Conservation (phyloP, 768 basidiomycete genomes). For the Boletus sp. region DNA sequence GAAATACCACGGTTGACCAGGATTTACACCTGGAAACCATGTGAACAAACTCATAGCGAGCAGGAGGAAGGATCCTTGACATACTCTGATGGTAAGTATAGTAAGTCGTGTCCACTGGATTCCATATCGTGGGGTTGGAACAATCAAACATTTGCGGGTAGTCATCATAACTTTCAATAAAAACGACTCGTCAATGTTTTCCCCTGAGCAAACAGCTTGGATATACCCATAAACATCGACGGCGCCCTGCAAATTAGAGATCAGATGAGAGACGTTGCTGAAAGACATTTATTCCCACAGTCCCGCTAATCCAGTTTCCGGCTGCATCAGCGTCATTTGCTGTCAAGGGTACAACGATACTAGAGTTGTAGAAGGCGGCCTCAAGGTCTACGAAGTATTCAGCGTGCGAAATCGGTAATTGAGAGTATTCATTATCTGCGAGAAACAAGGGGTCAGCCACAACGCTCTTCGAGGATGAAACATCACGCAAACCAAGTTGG, state of each 20-base stretch:
- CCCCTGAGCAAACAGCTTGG: neutral
- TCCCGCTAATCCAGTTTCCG: conserved; percentile 67
- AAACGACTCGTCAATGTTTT: neutral
- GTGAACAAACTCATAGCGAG: conserved; percentile 22
- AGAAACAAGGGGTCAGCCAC: neutral
- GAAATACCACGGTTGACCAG: conserved; percentile 63
- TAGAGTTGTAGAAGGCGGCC: conserved; percentile 49
- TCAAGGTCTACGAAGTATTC: conserved; percentile 68
- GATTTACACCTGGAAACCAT: conserved; percentile 39
- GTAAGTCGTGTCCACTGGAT: conserved; percentile 60
- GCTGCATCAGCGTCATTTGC: conserved; percentile 67
- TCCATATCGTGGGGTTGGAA: conserved; percentile 68
- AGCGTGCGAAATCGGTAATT: conserved; percentile 41
- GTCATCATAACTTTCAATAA: conserved; percentile 50
- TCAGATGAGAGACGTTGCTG: conserved; percentile 1
- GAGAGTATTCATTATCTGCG: conserved; percentile 74
- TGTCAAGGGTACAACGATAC: conserved; percentile 68
- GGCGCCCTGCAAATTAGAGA: conserved; percentile 46
- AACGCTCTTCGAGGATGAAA: neutral
- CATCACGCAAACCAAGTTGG: conserved; percentile 47
- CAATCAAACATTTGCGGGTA: conserved; percentile 85
- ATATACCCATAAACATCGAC: conserved; percentile 67
- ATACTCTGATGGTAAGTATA: conserved; percentile 55
- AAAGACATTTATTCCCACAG: conserved; percentile 38
- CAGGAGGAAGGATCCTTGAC: neutral